Percentiles rank a stretch among this genome's conserved stretches.
Conservation (phyloP, 306 rosid species). For the Senna tora region DNA sequence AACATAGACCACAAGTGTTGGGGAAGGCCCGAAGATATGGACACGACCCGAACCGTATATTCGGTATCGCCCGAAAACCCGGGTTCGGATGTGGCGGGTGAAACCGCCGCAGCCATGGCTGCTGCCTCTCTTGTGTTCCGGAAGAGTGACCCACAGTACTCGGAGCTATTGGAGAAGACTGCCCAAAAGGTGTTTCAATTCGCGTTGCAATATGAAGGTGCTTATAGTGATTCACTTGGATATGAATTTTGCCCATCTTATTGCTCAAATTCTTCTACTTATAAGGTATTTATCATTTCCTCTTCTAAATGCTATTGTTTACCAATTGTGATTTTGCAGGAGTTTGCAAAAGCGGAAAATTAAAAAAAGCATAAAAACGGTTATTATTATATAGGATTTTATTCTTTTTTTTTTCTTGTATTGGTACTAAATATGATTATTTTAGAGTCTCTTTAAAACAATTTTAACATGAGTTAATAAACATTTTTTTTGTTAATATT, state of each 20-base stretch:
- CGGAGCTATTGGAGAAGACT: conserved; percentile 54
- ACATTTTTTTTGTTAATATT: too few relatives aligned
- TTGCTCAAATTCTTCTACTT: conserved; percentile 94
- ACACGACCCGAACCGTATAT: conserved; percentile 63
- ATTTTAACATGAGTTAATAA: too few relatives aligned
- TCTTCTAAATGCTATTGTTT: too few relatives aligned
- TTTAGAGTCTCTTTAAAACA: too few relatives aligned
- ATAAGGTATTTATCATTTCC: conserved; percentile 52
- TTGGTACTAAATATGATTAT: too few relatives aligned
- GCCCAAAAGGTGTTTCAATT: conserved; percentile 75
- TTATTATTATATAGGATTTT: too few relatives aligned
- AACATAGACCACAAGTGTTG: conserved; percentile 86
- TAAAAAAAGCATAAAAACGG: too few relatives aligned
- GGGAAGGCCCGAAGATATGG: conserved; percentile 97
- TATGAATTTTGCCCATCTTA: conserved; percentile 86
- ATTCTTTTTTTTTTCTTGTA: too few relatives aligned
- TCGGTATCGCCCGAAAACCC: conserved; percentile 70
- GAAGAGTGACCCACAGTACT: conserved; percentile 68
- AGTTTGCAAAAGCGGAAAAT: too few relatives aligned
- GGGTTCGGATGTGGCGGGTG: conserved; percentile 89
- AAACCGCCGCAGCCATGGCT: conserved; percentile 85
- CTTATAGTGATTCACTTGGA: conserved; percentile 86
- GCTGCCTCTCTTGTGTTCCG: conserved; percentile 82
- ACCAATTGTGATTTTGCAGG: too few relatives aligned
- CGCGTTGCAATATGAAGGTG: conserved; percentile 69